Evolutionary conservation across 2,329 filamentous ascomycete species (phyloP), one percentile per base, ranked within the genome.

Genomic region (Colletotrichum viniferum): DNA sequence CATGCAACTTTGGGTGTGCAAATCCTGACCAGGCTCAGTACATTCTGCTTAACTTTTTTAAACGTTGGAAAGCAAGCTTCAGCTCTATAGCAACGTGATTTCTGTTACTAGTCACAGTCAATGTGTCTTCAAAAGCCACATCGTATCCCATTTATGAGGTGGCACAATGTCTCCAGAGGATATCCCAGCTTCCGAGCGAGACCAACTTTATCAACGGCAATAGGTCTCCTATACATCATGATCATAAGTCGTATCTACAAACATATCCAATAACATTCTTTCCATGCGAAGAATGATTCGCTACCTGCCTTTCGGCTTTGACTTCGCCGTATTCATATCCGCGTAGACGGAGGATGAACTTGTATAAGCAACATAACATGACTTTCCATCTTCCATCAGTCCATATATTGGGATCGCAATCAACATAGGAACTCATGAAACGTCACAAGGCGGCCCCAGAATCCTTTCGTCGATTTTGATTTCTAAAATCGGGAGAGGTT

Each of bases 1-100:
- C 43, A 21, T 0, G 5, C n/a, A 48, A 48, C 18, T 8, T 16
- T 36, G 2, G 0, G 0, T 36, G 7, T 36, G 34, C 3, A 16
- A 36, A 2, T 36, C 34, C 34, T 36, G 34, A 4, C 14, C 14
- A 36, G 34, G 34, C 34, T 36, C 34, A 36, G 34, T 36, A 36
- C 34, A 36, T 36, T 36, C 34, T 36, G 38, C 18, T 48, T 48
- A 10, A n/a, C 9, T 5, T 6, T n/a, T 48, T 48, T 7, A 10
- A 48, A n/a, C 3, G 18, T n/a, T 10, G 1, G 5, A 12, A 48
- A 48, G 9, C 34, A 36, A 6, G 38, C 38, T 48, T 48, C 18
- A n/a, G 10, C 21, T 48, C 12, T 6, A 21, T 48, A 18, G 38
- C 18, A 21, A n/a, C 8, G 18, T 48, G 9, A n/a, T 48, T n/a